Evolutionary conservation across 1,284 basidiomycete genomes (phyloP).

Genomic region (Moniliophthora roreri): DNA sequence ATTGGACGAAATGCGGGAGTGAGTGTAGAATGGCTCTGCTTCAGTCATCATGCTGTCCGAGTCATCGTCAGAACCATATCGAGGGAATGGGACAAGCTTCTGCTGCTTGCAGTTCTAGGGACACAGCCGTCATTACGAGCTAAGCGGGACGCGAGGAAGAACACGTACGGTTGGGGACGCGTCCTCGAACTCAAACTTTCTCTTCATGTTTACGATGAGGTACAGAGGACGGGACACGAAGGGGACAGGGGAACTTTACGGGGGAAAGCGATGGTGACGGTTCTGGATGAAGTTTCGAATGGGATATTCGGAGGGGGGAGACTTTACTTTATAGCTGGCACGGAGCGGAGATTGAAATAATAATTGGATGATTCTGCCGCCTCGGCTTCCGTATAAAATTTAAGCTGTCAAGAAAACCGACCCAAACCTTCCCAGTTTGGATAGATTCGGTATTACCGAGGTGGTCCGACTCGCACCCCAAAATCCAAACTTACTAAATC

Average conservation of each 20-base stretch:
- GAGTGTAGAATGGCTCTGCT: constrained; percentile 49
- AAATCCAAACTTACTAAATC: too few relatives aligned
- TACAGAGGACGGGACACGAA: constrained; percentile 22
- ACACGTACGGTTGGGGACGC: constrained; percentile 38
- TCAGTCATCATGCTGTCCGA: constrained; percentile 61
- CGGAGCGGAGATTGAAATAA: constrained; percentile 14
- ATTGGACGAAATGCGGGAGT: constrained; percentile 65
- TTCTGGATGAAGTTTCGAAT: constrained; percentile 13
- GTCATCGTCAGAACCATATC: constrained; percentile 58
- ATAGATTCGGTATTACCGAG: too few relatives aligned
- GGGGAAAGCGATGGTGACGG: constrained; percentile 17
- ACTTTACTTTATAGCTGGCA: too few relatives aligned
- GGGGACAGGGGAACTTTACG: constrained; percentile 19
- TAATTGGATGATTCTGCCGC: too few relatives aligned
- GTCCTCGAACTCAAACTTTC: constrained; percentile 67
- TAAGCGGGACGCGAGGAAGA: neutral
- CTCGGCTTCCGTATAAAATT: too few relatives aligned
- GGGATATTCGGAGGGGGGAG: neutral
- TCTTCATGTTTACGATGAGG: constrained; percentile 61
- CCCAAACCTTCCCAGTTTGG: too few relatives aligned
- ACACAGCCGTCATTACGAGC: neutral
- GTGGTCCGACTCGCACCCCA: neutral
- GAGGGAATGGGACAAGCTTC: constrained; percentile 72
- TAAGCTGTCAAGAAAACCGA: too few relatives aligned
- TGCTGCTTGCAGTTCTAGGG: constrained; percentile 63